These are phyloP conservation scores for Cichorium intybus DNA, from an alignment of 140 eudicot species.

Conservation along the genomic window DNA sequence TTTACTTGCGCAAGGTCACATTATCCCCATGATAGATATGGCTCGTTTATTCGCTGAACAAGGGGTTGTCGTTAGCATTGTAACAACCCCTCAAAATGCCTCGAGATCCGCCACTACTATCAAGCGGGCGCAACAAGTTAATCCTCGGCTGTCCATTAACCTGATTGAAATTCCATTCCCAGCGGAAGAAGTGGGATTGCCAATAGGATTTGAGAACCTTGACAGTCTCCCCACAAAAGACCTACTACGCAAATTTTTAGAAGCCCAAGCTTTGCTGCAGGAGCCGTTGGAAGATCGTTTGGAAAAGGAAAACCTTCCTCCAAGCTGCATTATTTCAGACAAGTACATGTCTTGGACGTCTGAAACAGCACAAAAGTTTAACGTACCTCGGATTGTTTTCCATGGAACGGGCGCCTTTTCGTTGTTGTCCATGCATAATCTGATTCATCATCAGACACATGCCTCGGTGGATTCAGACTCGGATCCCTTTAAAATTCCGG, in stretches of 20 bases:
- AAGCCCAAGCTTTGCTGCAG: background rate
- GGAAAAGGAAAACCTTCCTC: background rate
- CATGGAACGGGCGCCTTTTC: slow-evolving; percentile 13
- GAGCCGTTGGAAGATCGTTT: background rate
- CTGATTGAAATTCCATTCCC: background rate
- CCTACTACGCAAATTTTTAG: background rate
- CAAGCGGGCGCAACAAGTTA: background rate
- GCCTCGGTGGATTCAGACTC: slow-evolving; percentile 8
- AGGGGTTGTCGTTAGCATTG: background rate
- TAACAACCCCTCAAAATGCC: slow-evolving; percentile 10
- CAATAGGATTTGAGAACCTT: slow-evolving; percentile 19
- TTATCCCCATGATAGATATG: slow-evolving; percentile 6
- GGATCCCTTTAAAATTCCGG: slow-evolving; percentile 39
- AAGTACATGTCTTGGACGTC: slow-evolving; percentile 14
- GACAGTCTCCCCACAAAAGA: slow-evolving; percentile 8
- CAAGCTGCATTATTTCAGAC: slow-evolving; percentile 23
- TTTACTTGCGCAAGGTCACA: slow-evolving; percentile 7
- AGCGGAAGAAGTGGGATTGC: slow-evolving; percentile 12
- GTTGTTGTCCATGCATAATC: background rate
- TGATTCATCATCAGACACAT: background rate
- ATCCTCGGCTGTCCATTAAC: background rate
- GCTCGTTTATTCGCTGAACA: slow-evolving; percentile 5
- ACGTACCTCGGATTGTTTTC: slow-evolving; percentile 5
- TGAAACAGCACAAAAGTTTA: slow-evolving; percentile 10
- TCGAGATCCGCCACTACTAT: background rate